Evolutionary conservation across 2,329 filamentous ascomycete genomes (phyloP), one percentile per base, ranked within the genome.

Genomic region (Metarhizium rileyi): DNA sequence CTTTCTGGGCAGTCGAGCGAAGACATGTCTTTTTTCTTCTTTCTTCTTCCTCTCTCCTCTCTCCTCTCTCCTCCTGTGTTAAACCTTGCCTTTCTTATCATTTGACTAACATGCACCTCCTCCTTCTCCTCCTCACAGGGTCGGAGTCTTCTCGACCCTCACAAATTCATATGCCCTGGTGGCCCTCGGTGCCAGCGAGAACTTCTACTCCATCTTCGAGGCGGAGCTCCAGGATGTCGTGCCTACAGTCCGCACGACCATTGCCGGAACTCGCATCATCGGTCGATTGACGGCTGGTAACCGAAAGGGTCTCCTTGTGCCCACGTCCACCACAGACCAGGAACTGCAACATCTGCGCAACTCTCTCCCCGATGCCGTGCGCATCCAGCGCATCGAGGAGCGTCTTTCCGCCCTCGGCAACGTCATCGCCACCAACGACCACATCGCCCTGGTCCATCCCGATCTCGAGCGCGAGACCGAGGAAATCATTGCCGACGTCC

Each of bases 171-270:
- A 95, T 71, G 90, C 90, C 61, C 79, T 98, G 62, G 89, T 96
- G 61, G 90, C 91, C 57, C 82, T 95, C 58, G 93, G 93, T 65
- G 90, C 88, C 61, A 95, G 89, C 64, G 90, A 96, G 77, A 97
- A 97, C 80, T 98, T 98, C 72, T 97, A 97, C 83, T 89, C 88
- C 76, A 81, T 97, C 67, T 97, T 98, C 74, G 93, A 98, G 77
- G 85, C 91, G 55, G 93, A 98, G 75, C 80, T 98, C 54, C 89
- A 95, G 76, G 93, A 97, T 74, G 83, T 96, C 55, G 91, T 98
- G 61, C 93, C 93, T 59, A 96, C 96, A 69, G 93, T 89, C 71
- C 88, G 93, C 72, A 90, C 89, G 59, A 96, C 91, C 51, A 97
- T 98, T 67, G 90, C 90, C 55, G 93, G 93, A 60, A 97, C 91